These are phyloP conservation scores for Agapanthus africanus DNA, from an alignment of 106 monocot species.

Conservation along the genomic window DNA sequence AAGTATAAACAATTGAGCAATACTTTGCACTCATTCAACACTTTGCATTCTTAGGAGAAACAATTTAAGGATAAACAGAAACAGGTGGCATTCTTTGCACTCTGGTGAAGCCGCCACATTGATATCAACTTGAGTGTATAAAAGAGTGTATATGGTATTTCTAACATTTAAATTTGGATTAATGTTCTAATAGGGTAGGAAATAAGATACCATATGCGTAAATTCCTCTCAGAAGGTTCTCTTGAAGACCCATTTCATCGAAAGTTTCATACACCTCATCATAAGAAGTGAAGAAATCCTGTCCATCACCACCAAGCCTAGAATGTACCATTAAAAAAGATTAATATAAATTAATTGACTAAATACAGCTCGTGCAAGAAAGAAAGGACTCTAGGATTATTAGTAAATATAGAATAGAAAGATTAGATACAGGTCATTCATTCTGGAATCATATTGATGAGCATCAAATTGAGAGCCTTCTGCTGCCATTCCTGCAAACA, in stretches of 20 bases:
- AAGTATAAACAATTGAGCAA: background rate
- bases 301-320: conserved; percentile 4
- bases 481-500: conserved; percentile 15
- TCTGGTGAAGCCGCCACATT: too few relatives aligned
- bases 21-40: too few relatives aligned
- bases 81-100: too few relatives aligned
- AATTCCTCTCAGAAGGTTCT: conserved; percentile 30
- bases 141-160: too few relatives aligned
- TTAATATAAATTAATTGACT: background rate
- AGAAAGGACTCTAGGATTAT: background rate
- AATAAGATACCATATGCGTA: conserved; percentile 24
- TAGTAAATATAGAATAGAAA: background rate
- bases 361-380: background rate
- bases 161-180: too few relatives aligned
- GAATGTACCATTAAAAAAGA: background rate
- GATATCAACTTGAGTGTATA: too few relatives aligned
- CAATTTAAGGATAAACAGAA: background rate
- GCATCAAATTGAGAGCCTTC: conserved; percentile 18
- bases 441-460: conserved; percentile 13
- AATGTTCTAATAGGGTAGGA: background rate
- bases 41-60: too few relatives aligned
- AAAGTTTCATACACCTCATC: conserved; percentile 25
- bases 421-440: conserved; percentile 15
- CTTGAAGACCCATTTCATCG: conserved; percentile 35
- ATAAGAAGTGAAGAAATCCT: conserved; percentile 27